Conservation (phyloP, 2,329 filamentous ascomycete species). For the Plectosphaerella cucumerina region DNA sequence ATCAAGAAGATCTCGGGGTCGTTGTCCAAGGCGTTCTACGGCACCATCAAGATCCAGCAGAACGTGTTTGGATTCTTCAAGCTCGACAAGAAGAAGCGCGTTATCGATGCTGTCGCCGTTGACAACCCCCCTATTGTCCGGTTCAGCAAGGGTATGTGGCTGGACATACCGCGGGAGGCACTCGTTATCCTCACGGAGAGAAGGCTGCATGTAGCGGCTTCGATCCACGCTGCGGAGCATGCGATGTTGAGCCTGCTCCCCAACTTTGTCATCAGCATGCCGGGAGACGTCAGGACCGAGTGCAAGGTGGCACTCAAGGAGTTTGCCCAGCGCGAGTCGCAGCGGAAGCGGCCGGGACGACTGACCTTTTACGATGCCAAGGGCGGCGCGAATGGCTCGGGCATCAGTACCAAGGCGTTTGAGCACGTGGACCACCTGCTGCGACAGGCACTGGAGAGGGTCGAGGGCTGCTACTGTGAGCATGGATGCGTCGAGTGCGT, state of each 20-base stretch:
- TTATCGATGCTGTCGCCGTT: conserved; percentile 88
- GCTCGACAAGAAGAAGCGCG: conserved; percentile 77
- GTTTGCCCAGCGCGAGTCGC: conserved; percentile 65
- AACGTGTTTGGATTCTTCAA: conserved; percentile 98
- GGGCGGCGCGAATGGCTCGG: conserved; percentile 76
- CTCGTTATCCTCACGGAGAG: conserved; percentile 73
- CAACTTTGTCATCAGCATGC: conserved; percentile 84
- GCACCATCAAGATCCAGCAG: conserved; percentile 78
- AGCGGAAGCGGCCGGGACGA: conserved; percentile 78
- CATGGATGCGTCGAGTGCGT: conserved; percentile 90
- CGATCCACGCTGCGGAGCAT: conserved; percentile 93
- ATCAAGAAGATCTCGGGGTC: conserved; percentile 67
- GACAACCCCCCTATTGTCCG: conserved; percentile 89
- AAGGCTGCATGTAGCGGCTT: conserved; percentile 76
- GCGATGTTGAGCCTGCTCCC: conserved; percentile 83
- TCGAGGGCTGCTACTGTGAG: conserved; percentile 71
- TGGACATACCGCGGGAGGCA: conserved; percentile 78
- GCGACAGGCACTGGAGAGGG: conserved; percentile 67
- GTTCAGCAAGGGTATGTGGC: conserved; percentile 87
- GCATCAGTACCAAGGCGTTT: conserved; percentile 89
- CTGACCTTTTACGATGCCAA: conserved; percentile 95
- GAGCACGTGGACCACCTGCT: conserved; percentile 84
- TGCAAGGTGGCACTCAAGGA: conserved; percentile 90
- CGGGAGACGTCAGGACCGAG: conserved; percentile 89
- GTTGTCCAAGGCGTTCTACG: conserved; percentile 73